Evolutionary conservation across 1,284 basidiomycete genomes (phyloP), one percentile per base, ranked within the genome.

Genomic region (Rhodotorula sp.): DNA sequence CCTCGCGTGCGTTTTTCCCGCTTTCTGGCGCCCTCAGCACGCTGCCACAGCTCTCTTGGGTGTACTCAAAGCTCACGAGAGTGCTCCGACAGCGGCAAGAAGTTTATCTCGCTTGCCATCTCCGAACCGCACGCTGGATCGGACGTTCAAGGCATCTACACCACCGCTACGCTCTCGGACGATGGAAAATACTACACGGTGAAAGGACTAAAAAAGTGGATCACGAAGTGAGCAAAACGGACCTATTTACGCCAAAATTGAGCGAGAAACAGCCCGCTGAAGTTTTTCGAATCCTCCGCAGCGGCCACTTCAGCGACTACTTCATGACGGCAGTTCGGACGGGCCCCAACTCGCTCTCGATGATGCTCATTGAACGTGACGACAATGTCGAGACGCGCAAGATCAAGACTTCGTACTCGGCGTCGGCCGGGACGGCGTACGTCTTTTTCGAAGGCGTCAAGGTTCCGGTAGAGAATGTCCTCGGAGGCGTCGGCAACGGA

Each of bases 61-160:
- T n/a, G 26, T 31, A 12, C n/a, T 8, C 6, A 5, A 15, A 31
- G 26, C 26, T 55, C 2, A 18, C 18, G 12, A 16, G 28, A 1
- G 3, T 6, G 26, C 14, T 18, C 54, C 18, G 54, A 21, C 61
- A 74, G 49, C 18, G 93, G 89, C 31, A 90, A 90, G 80, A 95
- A 92, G 80, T 93, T 92, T 69, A 86, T 86, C 78, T 82, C 88
- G 76, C 85, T 98, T 62, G 94, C 94, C 47, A 90, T 97, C 72
- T 86, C 87, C 23, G 90, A 92, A 81, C 93, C 94, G 0, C 91
- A 91, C 77, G 95, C 94, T 5, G 73, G 75, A 12, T 72, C 71
- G 21, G 77, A 78, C 56, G 78, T 78, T 28, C 80, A 81, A 71
- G 81, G 82, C 45, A 74, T 83, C 49, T 67, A 88, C 79, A 93